Conservation (phyloP, 805 yeast genomes). For the Candida odintsovae region DNA sequence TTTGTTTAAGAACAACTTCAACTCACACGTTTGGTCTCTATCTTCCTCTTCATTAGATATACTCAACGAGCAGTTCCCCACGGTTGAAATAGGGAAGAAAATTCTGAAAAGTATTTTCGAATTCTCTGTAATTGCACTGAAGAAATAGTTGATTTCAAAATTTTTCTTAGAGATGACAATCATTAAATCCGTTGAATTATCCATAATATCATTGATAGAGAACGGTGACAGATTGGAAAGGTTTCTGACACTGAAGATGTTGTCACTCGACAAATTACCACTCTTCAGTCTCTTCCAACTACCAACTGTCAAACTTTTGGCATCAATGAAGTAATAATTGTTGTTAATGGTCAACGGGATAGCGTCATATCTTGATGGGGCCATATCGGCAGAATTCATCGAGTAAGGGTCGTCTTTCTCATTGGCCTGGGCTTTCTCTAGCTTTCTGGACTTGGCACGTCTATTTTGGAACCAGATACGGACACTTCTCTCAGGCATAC, state of each 20-base stretch:
- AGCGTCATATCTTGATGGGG: conserved; percentile 28
- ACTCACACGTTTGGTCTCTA: conserved; percentile 32
- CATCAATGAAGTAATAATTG: conserved; percentile 63
- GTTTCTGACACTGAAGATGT: conserved; percentile 34
- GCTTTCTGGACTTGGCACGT: conserved; percentile 70
- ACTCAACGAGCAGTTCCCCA: conserved; percentile 51
- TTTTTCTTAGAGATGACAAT: conserved; percentile 68
- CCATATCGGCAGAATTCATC: conserved; percentile 4
- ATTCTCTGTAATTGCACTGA: conserved; percentile 59
- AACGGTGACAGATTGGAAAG: conserved; percentile 63
- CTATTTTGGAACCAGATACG: conserved; percentile 92
- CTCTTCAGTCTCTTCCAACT: conserved; percentile 75
- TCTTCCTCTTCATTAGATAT: conserved; percentile 35
- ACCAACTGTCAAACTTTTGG: conserved; percentile 66
- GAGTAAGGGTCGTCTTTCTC: conserved; percentile 15
- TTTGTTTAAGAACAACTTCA: conserved; percentile 44
- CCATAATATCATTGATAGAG: conserved; percentile 57
- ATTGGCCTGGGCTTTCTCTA: conserved; percentile 40
- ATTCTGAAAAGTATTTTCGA: conserved; percentile 67
- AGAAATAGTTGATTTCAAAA: conserved; percentile 70
- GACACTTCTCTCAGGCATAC: conserved; percentile 83
- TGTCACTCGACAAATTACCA: conserved; percentile 41
- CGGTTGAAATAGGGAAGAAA: conserved; percentile 61
- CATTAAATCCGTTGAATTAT: conserved; percentile 58
- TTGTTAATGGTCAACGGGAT: conserved; percentile 56